phyloP scores from a whole-genome alignment of 768 basidiomycete genomes.

The Lactarius sp. region DNA sequence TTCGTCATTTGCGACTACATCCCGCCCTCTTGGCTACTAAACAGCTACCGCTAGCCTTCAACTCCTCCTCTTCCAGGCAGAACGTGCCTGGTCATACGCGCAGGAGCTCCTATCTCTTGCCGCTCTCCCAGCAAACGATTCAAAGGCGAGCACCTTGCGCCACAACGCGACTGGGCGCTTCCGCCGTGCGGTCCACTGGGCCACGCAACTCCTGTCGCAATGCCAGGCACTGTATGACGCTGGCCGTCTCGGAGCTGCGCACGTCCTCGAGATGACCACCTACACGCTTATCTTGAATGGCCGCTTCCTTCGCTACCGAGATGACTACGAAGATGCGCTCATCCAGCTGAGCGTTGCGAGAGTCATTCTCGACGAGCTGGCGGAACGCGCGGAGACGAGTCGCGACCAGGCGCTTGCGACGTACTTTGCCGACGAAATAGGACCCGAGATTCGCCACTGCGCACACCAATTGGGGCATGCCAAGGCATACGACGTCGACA shows the following conservation, averaged over 20 bases:
- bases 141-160: constrained; percentile 51
- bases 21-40: constrained; percentile 14
- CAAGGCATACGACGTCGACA: constrained; percentile 78
- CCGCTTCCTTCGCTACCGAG: constrained; percentile 72
- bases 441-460: constrained; percentile 87
- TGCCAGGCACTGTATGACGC: constrained; percentile 58
- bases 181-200: constrained; percentile 74
- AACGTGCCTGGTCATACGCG: constrained; percentile 88
- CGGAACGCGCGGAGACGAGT: constrained; percentile 58
- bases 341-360: constrained; percentile 76
- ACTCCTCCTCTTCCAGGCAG: constrained; percentile 82
- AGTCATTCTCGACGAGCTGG: constrained; percentile 63
- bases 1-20: constrained; percentile 37
- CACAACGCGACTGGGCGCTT: constrained; percentile 77
- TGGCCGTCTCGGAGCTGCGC: constrained; percentile 49
- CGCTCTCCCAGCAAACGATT: constrained; percentile 37
- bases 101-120: constrained; percentile 62
- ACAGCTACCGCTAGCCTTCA: constrained; percentile 51
- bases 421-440: constrained; percentile 79
- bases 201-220: constrained; percentile 68
- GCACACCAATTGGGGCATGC: constrained; percentile 81
- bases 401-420: constrained; percentile 84
- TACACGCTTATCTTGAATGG: constrained; percentile 82
- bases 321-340: constrained; percentile 71
- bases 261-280: constrained; percentile 62